Percentiles rank a stretch among this genome's conserved stretches.
Evolutionary conservation across 78 protist species (phyloP).

Genomic region (Creolimax fragrantissima): DNA sequence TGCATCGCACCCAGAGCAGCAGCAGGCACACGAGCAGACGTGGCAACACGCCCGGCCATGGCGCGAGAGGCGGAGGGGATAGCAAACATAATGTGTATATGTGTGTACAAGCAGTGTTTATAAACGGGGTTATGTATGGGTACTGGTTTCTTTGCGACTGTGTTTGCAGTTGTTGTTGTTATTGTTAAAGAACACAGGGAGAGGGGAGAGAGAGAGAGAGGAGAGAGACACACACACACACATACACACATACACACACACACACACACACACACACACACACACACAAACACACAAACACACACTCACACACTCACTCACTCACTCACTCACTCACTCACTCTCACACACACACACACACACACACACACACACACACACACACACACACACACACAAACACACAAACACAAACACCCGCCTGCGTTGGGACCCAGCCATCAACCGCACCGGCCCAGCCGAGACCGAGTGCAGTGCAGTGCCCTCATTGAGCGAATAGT

Average conservation of each 20-base stretch:
- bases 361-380: background rate
- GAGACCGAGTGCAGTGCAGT: background rate
- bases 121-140: no score
- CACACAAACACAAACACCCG: background rate
- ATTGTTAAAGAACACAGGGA: no score
- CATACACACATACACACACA: no score
- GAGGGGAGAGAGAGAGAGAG: no score
- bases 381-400: background rate
- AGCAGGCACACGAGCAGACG: background rate
- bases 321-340: background rate
- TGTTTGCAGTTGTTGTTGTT: no score
- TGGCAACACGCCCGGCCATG: background rate
- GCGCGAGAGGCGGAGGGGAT: background rate
- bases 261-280: background rate
- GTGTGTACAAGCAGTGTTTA: no score
- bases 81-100: background rate
- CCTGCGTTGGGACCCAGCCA: background rate
- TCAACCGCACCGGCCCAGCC: background rate
- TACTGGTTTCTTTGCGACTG: no score
- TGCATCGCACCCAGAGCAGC: background rate
- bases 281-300: background rate
- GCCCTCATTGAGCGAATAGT: background rate
- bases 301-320: background rate
- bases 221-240: no score
- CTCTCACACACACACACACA: background rate